Evolutionary conservation across 2,329 filamentous ascomycete species (phyloP), one percentile per base, ranked within the genome.

Genomic region (Trichophyton schoenleinii): DNA sequence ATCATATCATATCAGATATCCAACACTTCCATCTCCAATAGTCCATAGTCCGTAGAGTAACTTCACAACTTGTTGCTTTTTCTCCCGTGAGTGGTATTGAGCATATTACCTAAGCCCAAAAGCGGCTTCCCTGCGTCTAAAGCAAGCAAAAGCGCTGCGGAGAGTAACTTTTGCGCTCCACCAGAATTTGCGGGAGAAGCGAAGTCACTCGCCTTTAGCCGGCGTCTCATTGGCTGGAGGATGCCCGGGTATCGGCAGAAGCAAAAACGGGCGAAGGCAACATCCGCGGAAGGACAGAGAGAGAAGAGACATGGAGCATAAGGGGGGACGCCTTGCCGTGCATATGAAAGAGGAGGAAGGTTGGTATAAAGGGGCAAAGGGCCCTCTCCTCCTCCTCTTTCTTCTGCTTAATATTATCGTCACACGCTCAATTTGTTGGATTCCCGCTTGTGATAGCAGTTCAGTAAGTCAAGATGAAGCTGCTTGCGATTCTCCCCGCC

Each of bases 401-500:
- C 53, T n/a, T 28, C 55, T 38, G 34, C 34, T 13, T 38, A n/a
- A n/a, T n/a, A n/a, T n/a, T n/a, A n/a, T n/a, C 6, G 9, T 31
- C 4, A 7, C 13, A 31, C 31, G 13, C 34, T 13, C 34, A 22
- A 13, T 13, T 38, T 38, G 34, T 38, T 38, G 34, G 13, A 38
- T 1, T 9, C 28, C 9, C 34, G 34, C 8, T 38, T 11, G 34
- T 13, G 34, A 38, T 38, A 38, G 9, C 4, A 38, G 34, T 38
- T 36, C 34, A 38, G 13, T 2, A 38, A 22, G 34, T 44, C 5
- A 49, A 22, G 38, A 71, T 70, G 72, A 69, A 71, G 57, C 57
- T 46, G 34, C 52, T 77, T 63, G 67, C 73, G 58, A 68, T 79
- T 61, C 71, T 77, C 57, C 74, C 78, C 58, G 65, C 77, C 64